Conservation (phyloP, 164 flowering plant species). For the Echeveria elegans region DNA sequence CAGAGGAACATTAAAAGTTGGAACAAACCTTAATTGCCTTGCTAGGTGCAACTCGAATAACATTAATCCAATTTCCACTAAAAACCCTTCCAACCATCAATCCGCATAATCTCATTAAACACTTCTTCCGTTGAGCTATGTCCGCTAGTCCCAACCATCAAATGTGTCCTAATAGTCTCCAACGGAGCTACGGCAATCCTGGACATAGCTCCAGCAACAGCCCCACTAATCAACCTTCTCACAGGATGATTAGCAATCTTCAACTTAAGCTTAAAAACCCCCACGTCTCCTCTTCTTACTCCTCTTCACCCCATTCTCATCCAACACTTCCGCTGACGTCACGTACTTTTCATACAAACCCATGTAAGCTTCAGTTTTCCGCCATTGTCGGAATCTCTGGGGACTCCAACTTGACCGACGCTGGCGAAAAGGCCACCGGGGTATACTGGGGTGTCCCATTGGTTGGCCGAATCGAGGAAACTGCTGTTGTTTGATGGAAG, state of each 20-base stretch:
- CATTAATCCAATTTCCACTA: constrained; percentile 78
- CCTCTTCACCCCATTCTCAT: constrained; percentile 19
- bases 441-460: constrained; percentile 3
- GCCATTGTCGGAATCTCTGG: constrained; percentile 5
- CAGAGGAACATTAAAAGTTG: neutral
- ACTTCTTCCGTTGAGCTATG: constrained; percentile 57
- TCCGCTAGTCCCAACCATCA: constrained; percentile 84
- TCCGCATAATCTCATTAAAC: constrained; percentile 53
- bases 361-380: constrained; percentile 9
- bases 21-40: constrained; percentile 69
- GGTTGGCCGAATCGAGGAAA: neutral
- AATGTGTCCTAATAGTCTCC: constrained; percentile 83
- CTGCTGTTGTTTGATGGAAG: neutral
- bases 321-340: constrained; percentile 15
- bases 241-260: constrained; percentile 58
- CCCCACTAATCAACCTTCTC: constrained; percentile 81
- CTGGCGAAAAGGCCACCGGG: constrained; percentile 27
- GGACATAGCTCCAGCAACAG: constrained; percentile 73
- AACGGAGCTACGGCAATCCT: constrained; percentile 70
- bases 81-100: constrained; percentile 89
- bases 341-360: constrained; percentile 11
- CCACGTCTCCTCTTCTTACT: constrained; percentile 29
- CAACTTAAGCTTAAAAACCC: constrained; percentile 39
- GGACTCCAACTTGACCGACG: constrained; percentile 19
- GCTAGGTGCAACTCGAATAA: constrained; percentile 80